These are phyloP conservation scores for Rhodamnia rubescens DNA, from an alignment of 345 rosid genomes.

Conservation along the genomic window DNA sequence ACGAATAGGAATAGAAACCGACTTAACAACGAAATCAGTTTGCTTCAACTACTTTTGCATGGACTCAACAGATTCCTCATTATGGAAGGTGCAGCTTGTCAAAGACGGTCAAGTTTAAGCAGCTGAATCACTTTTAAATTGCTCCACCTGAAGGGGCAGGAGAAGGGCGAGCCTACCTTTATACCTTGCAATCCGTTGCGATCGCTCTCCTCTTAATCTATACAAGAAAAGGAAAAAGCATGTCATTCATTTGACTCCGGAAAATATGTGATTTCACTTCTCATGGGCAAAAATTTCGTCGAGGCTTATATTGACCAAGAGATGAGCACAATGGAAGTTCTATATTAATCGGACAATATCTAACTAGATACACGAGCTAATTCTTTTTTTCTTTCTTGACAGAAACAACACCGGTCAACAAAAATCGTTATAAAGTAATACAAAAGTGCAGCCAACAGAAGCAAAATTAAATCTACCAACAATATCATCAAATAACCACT, in stretches of 20 bases:
- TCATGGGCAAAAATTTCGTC: not conserved
- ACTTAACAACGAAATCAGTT: not conserved
- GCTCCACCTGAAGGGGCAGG: slow-evolving; percentile 62
- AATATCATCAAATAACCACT: not conserved
- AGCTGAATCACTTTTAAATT: slow-evolving; percentile 26
- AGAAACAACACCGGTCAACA: not conserved
- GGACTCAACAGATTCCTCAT: not conserved
- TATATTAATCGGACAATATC: not conserved
- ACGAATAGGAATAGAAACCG: not conserved
- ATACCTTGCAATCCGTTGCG: slow-evolving; percentile 70
- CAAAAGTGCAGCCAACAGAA: not conserved
- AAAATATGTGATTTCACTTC: not conserved
- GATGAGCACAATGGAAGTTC: not conserved
- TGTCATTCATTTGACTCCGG: not conserved
- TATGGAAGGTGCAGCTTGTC: not conserved
- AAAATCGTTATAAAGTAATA: not conserved
- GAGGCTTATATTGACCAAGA: not conserved
- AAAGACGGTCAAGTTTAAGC: slow-evolving; percentile 21
- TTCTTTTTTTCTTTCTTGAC: not conserved
- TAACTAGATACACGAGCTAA: not conserved
- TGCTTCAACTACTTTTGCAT: not conserved
- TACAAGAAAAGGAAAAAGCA: not conserved
- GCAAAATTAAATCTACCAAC: not conserved
- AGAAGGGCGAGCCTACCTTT: slow-evolving; percentile 71
- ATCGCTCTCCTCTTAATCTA: slow-evolving; percentile 63